Conservation (phyloP, 768 basidiomycete genomes). For the Pleurotus tuoliensis region DNA sequence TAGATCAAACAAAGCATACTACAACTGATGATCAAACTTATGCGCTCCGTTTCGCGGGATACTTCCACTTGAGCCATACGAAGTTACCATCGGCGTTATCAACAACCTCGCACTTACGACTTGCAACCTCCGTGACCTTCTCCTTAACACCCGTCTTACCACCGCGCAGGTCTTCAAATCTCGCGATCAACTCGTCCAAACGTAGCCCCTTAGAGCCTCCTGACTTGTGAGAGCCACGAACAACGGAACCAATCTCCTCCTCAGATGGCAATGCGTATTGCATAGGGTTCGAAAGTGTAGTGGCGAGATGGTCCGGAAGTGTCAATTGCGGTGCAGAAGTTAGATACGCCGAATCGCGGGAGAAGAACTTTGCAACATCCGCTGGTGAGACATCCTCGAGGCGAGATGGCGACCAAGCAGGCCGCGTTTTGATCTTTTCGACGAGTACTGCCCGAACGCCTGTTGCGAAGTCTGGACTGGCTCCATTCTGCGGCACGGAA, state of each 20-base stretch:
- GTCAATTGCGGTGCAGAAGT: slow-evolving; percentile 40
- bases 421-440: slow-evolving; percentile 41
- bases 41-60: slow-evolving; percentile 12
- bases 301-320: slow-evolving; percentile 29
- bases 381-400: slow-evolving; percentile 53
- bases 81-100: slow-evolving; percentile 57
- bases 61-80: slow-evolving; percentile 62
- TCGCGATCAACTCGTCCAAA: slow-evolving; percentile 57
- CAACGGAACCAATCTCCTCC: slow-evolving; percentile 59
- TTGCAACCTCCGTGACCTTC: slow-evolving; percentile 75
- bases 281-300: slow-evolving; percentile 25
- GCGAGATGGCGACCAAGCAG: slow-evolving; percentile 69
- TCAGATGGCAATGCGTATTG: slow-evolving; percentile 74
- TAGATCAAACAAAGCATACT: not conserved
- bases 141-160: slow-evolving; percentile 63
- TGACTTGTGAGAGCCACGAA: slow-evolving; percentile 59
- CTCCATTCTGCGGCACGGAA: slow-evolving; percentile 51
- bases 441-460: slow-evolving; percentile 73
- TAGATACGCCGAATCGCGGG: slow-evolving; percentile 43
- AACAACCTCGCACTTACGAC: slow-evolving; percentile 59
- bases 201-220: slow-evolving; percentile 62
- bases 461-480: slow-evolving; percentile 76
- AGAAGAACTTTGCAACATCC: slow-evolving; percentile 65
- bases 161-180: slow-evolving; percentile 43
- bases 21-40: not conserved